A percentile compares a stretch with the other conserved stretches of the same genome.
Conservation (phyloP, 768 basidiomycete genomes). For the Phaffia australis region DNA sequence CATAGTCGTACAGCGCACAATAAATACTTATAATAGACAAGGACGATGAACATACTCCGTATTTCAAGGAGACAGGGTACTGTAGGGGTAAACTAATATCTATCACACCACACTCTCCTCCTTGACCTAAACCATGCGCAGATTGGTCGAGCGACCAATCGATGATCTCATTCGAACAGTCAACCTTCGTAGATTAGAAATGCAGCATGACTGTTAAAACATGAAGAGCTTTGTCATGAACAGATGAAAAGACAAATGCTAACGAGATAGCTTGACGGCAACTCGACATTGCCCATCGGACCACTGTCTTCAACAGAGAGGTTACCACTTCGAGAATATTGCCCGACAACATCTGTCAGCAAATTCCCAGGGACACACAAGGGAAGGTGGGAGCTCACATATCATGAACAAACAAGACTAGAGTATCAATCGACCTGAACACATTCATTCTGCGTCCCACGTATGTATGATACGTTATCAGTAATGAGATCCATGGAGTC, state of each 20-base stretch:
- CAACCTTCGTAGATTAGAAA: no score
- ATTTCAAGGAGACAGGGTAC: background rate
- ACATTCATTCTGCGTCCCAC: conserved; percentile 54
- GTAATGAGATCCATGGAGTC: background rate
- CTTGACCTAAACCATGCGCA: no score
- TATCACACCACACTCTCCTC: no score
- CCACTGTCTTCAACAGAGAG: background rate
- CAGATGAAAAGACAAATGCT: no score
- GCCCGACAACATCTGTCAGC: background rate
- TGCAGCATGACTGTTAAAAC: no score
- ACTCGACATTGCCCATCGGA: no score
- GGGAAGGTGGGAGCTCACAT: conserved; percentile 48
- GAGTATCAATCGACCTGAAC: conserved; percentile 50
- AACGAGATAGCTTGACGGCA: background rate
- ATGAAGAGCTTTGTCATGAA: no score
- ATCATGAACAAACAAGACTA: conserved; percentile 86
- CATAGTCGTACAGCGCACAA: background rate
- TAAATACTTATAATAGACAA: background rate
- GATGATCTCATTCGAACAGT: no score
- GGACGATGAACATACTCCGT: background rate
- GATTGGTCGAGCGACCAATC: no score
- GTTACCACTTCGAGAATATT: conserved; percentile 8
- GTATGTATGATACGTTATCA: conserved; percentile 1
- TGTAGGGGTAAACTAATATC: conserved; percentile 1
- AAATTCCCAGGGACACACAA: background rate